A percentile compares a stretch with the other conserved stretches of the same genome.
Evolutionary conservation across 495 filamentous ascomycete species (phyloP).

Genomic region (Tricharina praecox): DNA sequence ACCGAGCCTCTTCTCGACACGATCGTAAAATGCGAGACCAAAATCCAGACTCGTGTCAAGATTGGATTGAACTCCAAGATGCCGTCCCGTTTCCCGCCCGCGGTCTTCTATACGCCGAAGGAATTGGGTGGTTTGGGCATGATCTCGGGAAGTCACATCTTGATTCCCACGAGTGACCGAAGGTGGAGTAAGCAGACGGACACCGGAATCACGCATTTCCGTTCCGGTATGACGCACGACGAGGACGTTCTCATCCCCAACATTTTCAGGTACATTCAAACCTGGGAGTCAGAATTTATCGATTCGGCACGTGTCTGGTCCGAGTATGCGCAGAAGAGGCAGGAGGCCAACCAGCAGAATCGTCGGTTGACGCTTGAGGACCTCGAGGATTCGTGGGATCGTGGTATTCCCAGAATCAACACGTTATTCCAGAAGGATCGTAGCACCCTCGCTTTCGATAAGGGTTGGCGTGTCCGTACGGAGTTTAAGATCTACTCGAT

Average conservation of each 20-base stretch:
- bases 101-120: slow-evolving; percentile 98
- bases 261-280: slow-evolving; percentile 99
- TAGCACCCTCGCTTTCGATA: slow-evolving; percentile 95
- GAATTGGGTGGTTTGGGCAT: slow-evolving; percentile 95
- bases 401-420: slow-evolving; percentile 95
- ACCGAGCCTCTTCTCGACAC: slow-evolving; percentile 92
- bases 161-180: slow-evolving; percentile 96
- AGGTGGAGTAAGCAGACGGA: slow-evolving; percentile 98
- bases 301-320: slow-evolving; percentile 98
- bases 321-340: slow-evolving; percentile 94
- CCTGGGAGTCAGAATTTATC: slow-evolving; percentile 98
- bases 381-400: slow-evolving; percentile 97
- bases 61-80: slow-evolving; percentile 99
- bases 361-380: slow-evolving; percentile 88
- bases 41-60: slow-evolving; percentile 98
- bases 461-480: slow-evolving; percentile 86
- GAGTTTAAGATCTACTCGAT: slow-evolving; percentile 98
- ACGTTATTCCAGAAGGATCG: slow-evolving; percentile 98
- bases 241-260: slow-evolving; percentile 97
- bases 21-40: slow-evolving; percentile 98
- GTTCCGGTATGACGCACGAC: slow-evolving; percentile 95
- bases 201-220: slow-evolving; percentile 91
- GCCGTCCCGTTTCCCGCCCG: slow-evolving; percentile 96
- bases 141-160: slow-evolving; percentile 96
- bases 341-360: slow-evolving; percentile 96